Base-by-base conservation (phyloP, 352 stramenopile genomes). In the Globisporangium alternatum region DNA sequence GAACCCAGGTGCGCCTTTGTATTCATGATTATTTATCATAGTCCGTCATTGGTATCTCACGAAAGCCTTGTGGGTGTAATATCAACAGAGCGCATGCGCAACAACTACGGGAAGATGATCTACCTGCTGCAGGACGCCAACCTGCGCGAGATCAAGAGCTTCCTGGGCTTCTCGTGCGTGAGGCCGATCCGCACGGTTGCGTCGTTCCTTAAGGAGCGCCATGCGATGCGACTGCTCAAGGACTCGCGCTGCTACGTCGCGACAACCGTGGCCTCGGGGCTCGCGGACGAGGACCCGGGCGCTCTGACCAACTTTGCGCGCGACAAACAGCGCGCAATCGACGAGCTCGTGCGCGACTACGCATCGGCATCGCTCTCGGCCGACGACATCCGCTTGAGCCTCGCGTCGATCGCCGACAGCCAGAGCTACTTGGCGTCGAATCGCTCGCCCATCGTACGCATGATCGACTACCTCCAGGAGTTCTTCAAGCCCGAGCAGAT, bases 31-130 rank as follows among this genome's bases (percentile, higher is more conserved):
- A 37, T 8, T 37, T 12, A 22, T 13, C 25, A 12, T 21, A 10
- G 3, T 65, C 17, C 5, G 49, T 13, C 31, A 30, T 52, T n/a
- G n/a, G n/a, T n/a, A n/a, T n/a, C n/a, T n/a, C n/a, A n/a, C n/a
- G n/a, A n/a, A n/a, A n/a, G n/a, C n/a, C n/a, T n/a, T n/a, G n/a
- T n/a, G n/a, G n/a, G n/a, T n/a, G n/a, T n/a, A n/a, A n/a, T n/a
- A n/a, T n/a, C n/a, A 45, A 13, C 49, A 75, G 81, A 88, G 53
- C 76, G 78, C 4, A 97, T 98, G 88, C 79, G 93, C 52, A 83
- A 86, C 64, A 97, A 93, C 57, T 98, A 98, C 72, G 93, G 93
- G 56, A 98, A 98, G 76, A 88, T 98, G 74, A 97, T 98, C 67
- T 98, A 97, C 74, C 69, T 98, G 62, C 67, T 98, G 25, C 93